Conservation (phyloP, 192 early-diverging fungal genomes). For the Entrophospora sp. region DNA sequence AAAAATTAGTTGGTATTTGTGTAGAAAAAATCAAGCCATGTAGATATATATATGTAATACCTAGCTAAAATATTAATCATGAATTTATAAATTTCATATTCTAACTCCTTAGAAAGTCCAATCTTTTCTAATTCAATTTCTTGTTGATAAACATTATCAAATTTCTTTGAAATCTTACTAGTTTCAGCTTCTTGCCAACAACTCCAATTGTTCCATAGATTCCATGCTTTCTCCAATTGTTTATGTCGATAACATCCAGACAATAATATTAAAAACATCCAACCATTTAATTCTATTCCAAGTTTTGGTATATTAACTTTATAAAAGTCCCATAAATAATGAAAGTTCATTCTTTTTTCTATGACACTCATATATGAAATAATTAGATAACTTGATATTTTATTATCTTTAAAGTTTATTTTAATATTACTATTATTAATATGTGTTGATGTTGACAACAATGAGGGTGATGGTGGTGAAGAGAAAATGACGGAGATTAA, state of each 20-base stretch:
- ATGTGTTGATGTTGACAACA: too few relatives aligned
- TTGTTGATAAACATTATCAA: neutral
- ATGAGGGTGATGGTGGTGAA: too few relatives aligned
- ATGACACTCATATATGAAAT: constrained; percentile 53
- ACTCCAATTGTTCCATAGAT: too few relatives aligned
- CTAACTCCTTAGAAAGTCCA: constrained; percentile 37
- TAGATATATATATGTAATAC: too few relatives aligned
- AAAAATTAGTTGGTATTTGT: too few relatives aligned
- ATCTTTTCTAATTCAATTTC: neutral
- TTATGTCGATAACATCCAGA: constrained; percentile 52
- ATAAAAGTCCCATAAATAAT: constrained; percentile 40
- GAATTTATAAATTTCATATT: constrained; percentile 44
- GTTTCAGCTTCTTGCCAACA: constrained; percentile 48
- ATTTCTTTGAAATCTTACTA: constrained; percentile 20
- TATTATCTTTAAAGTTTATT: constrained; percentile 15
- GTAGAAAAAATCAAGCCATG: too few relatives aligned
- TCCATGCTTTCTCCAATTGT: constrained; percentile 48
- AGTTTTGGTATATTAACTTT: constrained; percentile 41
- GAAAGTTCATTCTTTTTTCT: constrained; percentile 42
- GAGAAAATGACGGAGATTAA: constrained; percentile 6
- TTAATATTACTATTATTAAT: neutral
- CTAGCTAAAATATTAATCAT: constrained; percentile 61
- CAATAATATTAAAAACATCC: constrained; percentile 51
- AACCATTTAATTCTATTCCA: constrained; percentile 43
- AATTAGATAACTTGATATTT: constrained; percentile 36